Percentiles rank a stretch among this genome's conserved stretches.
Evolutionary conservation across 75 land plant genomes (phyloP).

Genomic region (Cunninghamia lanceolata): DNA sequence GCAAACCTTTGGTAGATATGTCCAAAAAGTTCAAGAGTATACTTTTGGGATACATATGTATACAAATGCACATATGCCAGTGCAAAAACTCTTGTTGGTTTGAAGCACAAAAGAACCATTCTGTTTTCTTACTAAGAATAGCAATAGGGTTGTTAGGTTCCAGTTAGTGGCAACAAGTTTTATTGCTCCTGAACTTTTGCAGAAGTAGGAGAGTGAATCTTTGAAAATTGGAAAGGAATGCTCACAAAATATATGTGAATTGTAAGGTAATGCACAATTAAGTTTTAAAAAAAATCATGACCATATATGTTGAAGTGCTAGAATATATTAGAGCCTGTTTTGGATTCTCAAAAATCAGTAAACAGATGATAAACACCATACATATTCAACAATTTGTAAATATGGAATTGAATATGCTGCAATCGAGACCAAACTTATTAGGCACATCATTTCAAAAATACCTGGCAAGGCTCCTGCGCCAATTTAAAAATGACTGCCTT

Average conservation of each 20-base stretch:
- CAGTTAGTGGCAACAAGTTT: not conserved
- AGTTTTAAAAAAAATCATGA: not conserved
- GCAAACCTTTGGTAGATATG: not conserved
- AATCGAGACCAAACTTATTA: not conserved
- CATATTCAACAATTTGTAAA: not conserved
- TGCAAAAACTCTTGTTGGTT: not conserved
- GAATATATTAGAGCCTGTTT: not conserved
- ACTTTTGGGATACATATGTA: not conserved
- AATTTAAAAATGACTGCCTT: conserved; percentile 64
- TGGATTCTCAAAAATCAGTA: not conserved
- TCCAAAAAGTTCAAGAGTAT: not conserved
- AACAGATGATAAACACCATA: not conserved
- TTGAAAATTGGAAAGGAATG: not conserved
- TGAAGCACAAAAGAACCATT: not conserved
- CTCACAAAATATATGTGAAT: not conserved
- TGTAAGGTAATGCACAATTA: not conserved
- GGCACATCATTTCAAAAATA: conserved; percentile 16
- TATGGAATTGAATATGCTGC: not conserved
- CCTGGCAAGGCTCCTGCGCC: conserved; percentile 94
- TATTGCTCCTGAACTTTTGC: not conserved
- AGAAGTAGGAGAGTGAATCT: not conserved
- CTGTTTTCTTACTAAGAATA: not conserved
- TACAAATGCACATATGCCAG: not conserved
- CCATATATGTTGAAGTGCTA: not conserved
- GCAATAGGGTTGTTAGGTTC: not conserved